Evolutionary conservation across 345 rosid species (phyloP).

Genomic region (Eucalyptus paniculata): DNA sequence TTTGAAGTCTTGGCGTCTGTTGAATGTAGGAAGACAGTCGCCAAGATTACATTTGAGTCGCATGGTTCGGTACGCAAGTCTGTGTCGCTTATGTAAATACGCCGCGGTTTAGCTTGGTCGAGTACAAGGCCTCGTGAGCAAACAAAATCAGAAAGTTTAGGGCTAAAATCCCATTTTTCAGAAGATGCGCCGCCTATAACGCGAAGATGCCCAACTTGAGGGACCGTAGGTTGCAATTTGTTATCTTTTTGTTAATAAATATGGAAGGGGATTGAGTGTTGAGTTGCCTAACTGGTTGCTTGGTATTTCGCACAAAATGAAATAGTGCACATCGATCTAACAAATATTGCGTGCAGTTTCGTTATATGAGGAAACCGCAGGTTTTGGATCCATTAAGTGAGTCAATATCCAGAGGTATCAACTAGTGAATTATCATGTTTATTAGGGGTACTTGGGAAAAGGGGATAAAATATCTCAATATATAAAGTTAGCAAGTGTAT

Average conservation of each 20-base stretch:
- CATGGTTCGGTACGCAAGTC: background rate
- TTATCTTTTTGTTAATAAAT: background rate
- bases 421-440: background rate
- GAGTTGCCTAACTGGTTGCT: background rate
- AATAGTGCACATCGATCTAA: background rate
- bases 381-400: background rate
- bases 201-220: background rate
- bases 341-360: background rate
- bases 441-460: background rate
- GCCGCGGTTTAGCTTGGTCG: background rate
- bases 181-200: background rate
- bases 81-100: background rate
- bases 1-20: background rate
- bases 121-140: background rate
- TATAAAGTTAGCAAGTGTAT: background rate
- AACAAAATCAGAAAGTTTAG: background rate
- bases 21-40: background rate
- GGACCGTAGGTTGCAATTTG: background rate
- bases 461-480: accelerated
- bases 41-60: background rate
- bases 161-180: background rate
- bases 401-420: background rate
- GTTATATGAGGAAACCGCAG: background rate
- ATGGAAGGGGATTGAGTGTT: background rate
- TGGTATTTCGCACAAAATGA: background rate